Evolutionary conservation across 1,139 yeast species (phyloP).

Genomic region (Sugiyamaella neomexicana): DNA sequence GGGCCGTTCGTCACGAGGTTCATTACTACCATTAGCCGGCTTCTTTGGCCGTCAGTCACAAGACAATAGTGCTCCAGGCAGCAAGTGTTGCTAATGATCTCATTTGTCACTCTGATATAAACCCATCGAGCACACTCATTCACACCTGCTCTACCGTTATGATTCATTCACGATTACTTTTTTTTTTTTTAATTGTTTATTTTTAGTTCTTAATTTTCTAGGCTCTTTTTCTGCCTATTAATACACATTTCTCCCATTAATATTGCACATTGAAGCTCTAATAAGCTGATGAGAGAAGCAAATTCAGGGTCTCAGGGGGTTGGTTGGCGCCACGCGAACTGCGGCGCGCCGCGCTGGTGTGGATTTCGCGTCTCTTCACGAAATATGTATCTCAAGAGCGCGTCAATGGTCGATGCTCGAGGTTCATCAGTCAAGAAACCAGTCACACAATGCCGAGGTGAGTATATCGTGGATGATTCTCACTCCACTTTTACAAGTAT

Average conservation of each 20-base stretch:
- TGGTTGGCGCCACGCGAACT: too few relatives aligned
- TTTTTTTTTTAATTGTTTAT: neutral
- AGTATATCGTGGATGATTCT: neutral
- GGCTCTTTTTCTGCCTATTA: too few relatives aligned
- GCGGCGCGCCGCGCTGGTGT: neutral
- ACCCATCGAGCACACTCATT: too few relatives aligned
- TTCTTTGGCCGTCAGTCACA: constrained; percentile 16
- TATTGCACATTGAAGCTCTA: too few relatives aligned
- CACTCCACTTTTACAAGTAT: neutral
- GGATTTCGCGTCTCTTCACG: neutral
- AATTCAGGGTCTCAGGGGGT: too few relatives aligned
- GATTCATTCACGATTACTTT: neutral
- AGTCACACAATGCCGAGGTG: constrained; percentile 12
- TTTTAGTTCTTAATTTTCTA: neutral
- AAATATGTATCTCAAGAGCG: neutral
- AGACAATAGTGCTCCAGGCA: constrained; percentile 5
- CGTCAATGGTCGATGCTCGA: neutral
- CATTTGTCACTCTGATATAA: too few relatives aligned
- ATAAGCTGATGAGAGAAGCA: too few relatives aligned
- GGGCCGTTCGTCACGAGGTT: constrained; percentile 18
- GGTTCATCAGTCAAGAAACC: too few relatives aligned
- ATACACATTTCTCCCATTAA: too few relatives aligned
- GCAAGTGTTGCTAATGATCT: constrained; percentile 10
- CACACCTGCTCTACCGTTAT: neutral
- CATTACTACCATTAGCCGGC: constrained; percentile 15